phyloP scores from a whole-genome alignment of 768 basidiomycete genomes.

The Candolleomyces aberdarensis region DNA sequence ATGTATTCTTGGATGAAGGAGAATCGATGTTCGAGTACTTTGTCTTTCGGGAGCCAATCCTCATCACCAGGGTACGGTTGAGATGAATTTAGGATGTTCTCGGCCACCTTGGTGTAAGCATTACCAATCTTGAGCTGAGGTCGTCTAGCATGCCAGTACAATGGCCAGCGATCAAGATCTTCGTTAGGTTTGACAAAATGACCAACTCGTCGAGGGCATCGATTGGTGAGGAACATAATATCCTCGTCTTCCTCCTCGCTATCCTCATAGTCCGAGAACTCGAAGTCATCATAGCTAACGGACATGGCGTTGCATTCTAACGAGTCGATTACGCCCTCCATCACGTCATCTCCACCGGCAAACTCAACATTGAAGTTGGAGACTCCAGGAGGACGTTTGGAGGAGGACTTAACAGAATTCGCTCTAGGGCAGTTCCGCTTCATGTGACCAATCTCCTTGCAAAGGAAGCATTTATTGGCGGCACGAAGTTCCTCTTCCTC shows the following conservation, averaged over 20 bases:
- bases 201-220: too few species aligned
- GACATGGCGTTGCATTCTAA: too few species aligned
- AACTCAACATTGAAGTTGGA: not conserved
- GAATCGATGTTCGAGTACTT: not conserved
- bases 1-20: not conserved
- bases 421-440: not conserved
- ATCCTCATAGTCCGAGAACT: too few species aligned
- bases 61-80: not conserved
- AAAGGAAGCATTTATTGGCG: not conserved
- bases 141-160: too few species aligned
- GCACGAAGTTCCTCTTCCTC: not conserved
- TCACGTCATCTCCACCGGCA: not conserved
- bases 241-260: too few species aligned
- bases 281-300: too few species aligned
- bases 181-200: not conserved
- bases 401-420: not conserved
- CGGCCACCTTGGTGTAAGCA: not conserved
- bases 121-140: too few species aligned
- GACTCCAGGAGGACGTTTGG: not conserved
- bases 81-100: not conserved
- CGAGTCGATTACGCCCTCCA: not conserved
- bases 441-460: not conserved
- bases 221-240: too few species aligned
- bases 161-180: not conserved
- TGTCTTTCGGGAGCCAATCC: not conserved